phyloP scores from a whole-genome alignment of 202 grass and related monocot species.

The Schoenoplectus triqueter region DNA sequence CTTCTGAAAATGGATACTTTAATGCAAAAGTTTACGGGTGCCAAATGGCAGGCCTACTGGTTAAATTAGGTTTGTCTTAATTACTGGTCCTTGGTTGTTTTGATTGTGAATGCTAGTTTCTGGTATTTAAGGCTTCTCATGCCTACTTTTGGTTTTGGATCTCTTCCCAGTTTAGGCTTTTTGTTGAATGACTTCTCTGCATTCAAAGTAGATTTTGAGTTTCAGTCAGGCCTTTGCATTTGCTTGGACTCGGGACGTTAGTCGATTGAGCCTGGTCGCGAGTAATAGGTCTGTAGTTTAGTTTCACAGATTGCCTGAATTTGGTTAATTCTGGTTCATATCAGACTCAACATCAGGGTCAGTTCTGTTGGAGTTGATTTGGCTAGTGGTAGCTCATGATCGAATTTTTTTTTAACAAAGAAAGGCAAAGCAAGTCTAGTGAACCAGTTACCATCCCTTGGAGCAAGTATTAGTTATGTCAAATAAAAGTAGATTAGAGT shows the following conservation, averaged over 20 bases:
- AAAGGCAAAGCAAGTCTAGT: neutral
- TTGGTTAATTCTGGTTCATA: neutral
- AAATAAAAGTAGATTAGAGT: neutral
- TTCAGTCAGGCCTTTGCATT: neutral
- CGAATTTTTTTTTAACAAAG: neutral
- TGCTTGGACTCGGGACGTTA: neutral
- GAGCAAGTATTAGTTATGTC: neutral
- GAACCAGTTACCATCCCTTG: neutral
- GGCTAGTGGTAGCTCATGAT: neutral
- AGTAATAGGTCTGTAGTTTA: neutral
- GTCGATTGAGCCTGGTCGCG: neutral
- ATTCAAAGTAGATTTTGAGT: neutral
- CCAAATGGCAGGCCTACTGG: neutral
- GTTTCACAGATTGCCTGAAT: neutral
- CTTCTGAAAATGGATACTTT: slow-evolving; percentile 1
- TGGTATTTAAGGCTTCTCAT: neutral
- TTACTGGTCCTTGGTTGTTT: neutral
- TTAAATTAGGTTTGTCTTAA: neutral
- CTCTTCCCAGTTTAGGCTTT: neutral
- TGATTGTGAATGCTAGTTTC: neutral
- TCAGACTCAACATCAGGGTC: neutral
- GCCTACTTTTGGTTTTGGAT: neutral
- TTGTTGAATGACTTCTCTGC: neutral
- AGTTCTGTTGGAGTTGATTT: neutral
- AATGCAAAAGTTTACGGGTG: neutral